Percentiles rank a stretch among this genome's conserved stretches.
These are phyloP conservation scores for Fusarium ambrosium DNA, from an alignment of 2,329 filamentous ascomycete species.

Conservation along the genomic window DNA sequence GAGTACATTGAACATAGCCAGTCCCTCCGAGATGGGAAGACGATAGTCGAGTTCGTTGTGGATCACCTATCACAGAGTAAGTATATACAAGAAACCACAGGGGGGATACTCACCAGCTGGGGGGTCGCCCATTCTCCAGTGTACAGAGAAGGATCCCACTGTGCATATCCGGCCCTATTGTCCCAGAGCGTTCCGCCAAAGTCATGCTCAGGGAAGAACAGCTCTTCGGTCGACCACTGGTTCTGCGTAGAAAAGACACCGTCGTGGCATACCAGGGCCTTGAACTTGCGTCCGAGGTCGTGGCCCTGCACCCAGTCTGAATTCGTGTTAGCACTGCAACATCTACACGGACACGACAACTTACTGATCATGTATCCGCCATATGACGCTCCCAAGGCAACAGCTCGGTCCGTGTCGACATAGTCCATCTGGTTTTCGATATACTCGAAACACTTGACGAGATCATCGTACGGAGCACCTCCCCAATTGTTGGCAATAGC, in stretches of 20 bases:
- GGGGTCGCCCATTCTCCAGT: conserved; percentile 85
- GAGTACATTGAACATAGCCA: conserved; percentile 88
- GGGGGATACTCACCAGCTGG: conserved; percentile 71
- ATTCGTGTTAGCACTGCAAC: conserved; percentile 46
- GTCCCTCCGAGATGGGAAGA: conserved; percentile 84
- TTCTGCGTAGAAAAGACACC: conserved; percentile 82
- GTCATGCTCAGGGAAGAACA: conserved; percentile 79
- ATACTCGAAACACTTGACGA: conserved; percentile 83
- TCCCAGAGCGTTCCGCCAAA: conserved; percentile 74
- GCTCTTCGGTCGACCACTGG: conserved; percentile 75
- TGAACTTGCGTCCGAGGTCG: conserved; percentile 84
- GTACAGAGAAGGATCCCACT: conserved; percentile 76
- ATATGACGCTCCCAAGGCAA: conserved; percentile 81
- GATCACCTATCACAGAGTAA: conserved; percentile 63
- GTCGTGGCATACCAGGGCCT: conserved; percentile 89
- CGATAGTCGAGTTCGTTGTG: conserved; percentile 94
- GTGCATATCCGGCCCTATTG: conserved; percentile 73
- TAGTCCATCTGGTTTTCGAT: conserved; percentile 75
- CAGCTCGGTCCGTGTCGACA: conserved; percentile 77
- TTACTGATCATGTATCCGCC: conserved; percentile 82
- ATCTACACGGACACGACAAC: conserved; percentile 38
- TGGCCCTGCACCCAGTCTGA: conserved; percentile 91
- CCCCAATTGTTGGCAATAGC: conserved; percentile 88
- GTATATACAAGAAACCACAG: neutral
- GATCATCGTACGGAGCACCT: conserved; percentile 84